A percentile compares a stretch with the other conserved stretches of the same genome.
Evolutionary conservation across 306 rosid species (phyloP).

Genomic region (Vigna angularis): DNA sequence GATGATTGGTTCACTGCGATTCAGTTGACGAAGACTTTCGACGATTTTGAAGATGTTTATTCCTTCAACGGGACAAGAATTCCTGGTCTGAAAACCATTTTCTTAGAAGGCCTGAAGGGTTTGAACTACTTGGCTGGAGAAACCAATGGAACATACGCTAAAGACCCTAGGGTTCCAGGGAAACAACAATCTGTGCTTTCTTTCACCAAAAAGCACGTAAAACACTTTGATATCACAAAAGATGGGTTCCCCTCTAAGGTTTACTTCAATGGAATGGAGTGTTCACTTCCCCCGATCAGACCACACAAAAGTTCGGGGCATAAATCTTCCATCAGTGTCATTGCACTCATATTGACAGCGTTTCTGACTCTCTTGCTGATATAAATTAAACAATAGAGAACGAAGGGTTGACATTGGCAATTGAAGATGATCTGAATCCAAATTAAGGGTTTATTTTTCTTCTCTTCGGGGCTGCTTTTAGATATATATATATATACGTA

Average conservation of each 20-base stretch:
- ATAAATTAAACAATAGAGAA: background rate
- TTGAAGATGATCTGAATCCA: background rate
- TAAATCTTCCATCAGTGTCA: conserved; percentile 27
- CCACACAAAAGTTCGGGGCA: conserved; percentile 52
- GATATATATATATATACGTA: background rate
- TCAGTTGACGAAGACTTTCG: conserved; percentile 54
- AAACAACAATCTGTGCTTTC: conserved; percentile 85
- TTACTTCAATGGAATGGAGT: conserved; percentile 84
- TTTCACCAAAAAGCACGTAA: conserved; percentile 58
- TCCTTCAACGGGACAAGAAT: conserved; percentile 83
- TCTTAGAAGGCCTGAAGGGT: conserved; percentile 71
- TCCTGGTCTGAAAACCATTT: conserved; percentile 52
- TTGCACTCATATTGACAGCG: conserved; percentile 45
- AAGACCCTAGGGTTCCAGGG: conserved; percentile 74
- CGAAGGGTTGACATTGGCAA: background rate
- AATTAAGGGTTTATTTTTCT: background rate
- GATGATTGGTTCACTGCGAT: conserved; percentile 83
- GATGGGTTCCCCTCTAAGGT: conserved; percentile 83
- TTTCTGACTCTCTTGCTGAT: conserved; percentile 52
- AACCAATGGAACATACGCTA: conserved; percentile 51
- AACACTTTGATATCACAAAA: conserved; percentile 49
- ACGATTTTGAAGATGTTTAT: conserved; percentile 62
- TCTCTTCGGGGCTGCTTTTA: conserved; percentile 30
- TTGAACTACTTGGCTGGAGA: conserved; percentile 66
- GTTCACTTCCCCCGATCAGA: conserved; percentile 62